phyloP scores from a whole-genome alignment of 2,329 filamentous ascomycete genomes.

The Ophiostoma novo-ulmi region DNA sequence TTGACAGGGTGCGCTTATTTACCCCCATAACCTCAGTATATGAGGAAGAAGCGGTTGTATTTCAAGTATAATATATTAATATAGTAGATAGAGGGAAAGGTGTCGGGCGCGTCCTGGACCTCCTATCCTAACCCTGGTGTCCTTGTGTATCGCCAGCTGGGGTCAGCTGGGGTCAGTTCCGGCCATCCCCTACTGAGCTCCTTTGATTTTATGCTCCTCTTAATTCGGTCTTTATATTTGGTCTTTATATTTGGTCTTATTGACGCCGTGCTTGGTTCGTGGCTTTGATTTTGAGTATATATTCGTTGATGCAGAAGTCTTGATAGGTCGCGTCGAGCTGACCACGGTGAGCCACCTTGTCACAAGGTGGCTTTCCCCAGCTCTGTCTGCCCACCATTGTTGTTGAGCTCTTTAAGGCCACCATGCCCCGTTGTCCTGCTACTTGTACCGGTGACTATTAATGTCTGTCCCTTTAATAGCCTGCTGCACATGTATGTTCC shows the following conservation, averaged over 20 bases:
- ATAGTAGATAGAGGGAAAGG: not conserved
- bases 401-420: not conserved
- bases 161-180: constrained; percentile 4
- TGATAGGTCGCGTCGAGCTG: not conserved
- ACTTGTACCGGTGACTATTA: not conserved
- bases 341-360: not conserved
- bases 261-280: not conserved
- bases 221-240: not conserved
- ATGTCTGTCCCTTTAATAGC: too few relatives aligned
- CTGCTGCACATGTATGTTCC: not conserved
- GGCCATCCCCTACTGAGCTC: not conserved
- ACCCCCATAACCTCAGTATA: too few relatives aligned
- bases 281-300: not conserved
- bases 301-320: not conserved
- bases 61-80: not conserved
- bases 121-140: not conserved
- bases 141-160: not conserved
- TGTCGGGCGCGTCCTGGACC: not conserved
- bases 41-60: not conserved
- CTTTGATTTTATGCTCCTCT: not conserved
- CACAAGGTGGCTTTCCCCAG: constrained; percentile 12
- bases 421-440: not conserved
- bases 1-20: too few relatives aligned
- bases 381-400: constrained; percentile 6
- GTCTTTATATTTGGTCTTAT: not conserved